Evolutionary conservation across 2,329 filamentous ascomycete species (phyloP).

Genomic region (Grosmannia penicillata): DNA sequence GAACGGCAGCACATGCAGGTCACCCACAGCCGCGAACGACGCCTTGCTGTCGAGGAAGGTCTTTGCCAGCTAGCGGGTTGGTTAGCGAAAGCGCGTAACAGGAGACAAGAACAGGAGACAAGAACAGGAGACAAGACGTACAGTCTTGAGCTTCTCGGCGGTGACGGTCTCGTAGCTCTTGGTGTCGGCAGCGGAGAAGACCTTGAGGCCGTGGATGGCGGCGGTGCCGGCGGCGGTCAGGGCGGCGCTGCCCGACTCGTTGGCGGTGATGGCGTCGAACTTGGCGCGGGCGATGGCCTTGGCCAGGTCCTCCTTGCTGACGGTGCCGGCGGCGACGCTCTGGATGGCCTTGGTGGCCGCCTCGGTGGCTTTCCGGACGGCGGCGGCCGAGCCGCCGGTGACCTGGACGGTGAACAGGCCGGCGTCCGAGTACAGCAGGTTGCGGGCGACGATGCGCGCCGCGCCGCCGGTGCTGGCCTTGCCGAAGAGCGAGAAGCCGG

Average conservation of each 20-base stretch:
- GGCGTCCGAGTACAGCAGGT: constrained; percentile 82
- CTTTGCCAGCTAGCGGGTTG: constrained; percentile 59
- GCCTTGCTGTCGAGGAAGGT: constrained; percentile 77
- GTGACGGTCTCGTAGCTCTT: constrained; percentile 50
- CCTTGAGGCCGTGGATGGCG: constrained; percentile 53
- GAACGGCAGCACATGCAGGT: constrained; percentile 80
- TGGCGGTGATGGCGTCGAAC: constrained; percentile 74
- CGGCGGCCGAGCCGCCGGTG: constrained; percentile 49
- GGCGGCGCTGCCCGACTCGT: constrained; percentile 68
- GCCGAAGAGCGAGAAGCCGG: constrained; percentile 80
- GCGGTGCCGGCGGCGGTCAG: constrained; percentile 70
- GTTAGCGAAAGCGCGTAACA: no score
- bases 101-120: not conserved
- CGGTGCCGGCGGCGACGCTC: constrained; percentile 59
- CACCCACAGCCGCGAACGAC: constrained; percentile 77
- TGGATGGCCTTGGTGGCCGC: constrained; percentile 71
- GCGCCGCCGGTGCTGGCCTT: constrained; percentile 57
- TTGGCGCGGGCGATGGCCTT: constrained; percentile 91
- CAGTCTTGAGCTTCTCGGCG: constrained; percentile 70
- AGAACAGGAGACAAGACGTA: constrained; percentile 29
- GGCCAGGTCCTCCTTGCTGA: constrained; percentile 71
- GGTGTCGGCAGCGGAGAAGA: constrained; percentile 1
- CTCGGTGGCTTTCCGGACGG: constrained; percentile 59
- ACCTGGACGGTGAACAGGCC: constrained; percentile 79
- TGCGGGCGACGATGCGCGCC: constrained; percentile 57